phyloP scores from a whole-genome alignment of 495 filamentous ascomycete genomes.

The Penicillium argentinense region DNA sequence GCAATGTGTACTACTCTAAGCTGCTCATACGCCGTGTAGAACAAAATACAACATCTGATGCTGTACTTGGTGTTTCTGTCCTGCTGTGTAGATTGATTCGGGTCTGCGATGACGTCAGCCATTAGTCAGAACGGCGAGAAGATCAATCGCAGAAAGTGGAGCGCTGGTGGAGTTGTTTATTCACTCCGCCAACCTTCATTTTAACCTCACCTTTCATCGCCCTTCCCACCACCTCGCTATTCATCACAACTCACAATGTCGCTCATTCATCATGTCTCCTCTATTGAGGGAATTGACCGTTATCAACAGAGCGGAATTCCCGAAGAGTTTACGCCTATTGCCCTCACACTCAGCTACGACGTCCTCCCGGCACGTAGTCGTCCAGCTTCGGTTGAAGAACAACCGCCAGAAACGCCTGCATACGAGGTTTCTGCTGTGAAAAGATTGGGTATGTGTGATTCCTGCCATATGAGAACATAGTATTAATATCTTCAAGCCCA shows the following conservation, averaged over 20 bases:
- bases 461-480: background rate
- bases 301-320: slow-evolving; percentile 15
- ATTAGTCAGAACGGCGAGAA: too few relatives aligned
- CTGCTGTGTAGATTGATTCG: too few relatives aligned
- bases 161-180: too few relatives aligned
- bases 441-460: slow-evolving; percentile 13
- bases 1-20: too few relatives aligned
- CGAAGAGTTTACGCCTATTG: slow-evolving; percentile 13
- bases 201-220: too few relatives aligned
- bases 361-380: slow-evolving; percentile 11
- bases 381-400: slow-evolving; percentile 2
- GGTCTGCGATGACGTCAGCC: too few relatives aligned
- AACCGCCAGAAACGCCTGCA: slow-evolving; percentile 8
- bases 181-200: too few relatives aligned
- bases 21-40: too few relatives aligned
- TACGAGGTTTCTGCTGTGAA: slow-evolving; percentile 9
- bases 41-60: too few relatives aligned
- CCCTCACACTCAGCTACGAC: slow-evolving; percentile 17
- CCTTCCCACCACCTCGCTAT: background rate
- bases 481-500: slow-evolving; percentile 9
- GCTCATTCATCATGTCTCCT: slow-evolving; percentile 37
- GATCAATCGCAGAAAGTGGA: too few relatives aligned
- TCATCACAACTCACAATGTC: slow-evolving; percentile 25
- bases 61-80: too few relatives aligned
- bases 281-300: slow-evolving; percentile 37